phyloP scores from a whole-genome alignment of 805 yeast species.

The Metschnikowia lunata region DNA sequence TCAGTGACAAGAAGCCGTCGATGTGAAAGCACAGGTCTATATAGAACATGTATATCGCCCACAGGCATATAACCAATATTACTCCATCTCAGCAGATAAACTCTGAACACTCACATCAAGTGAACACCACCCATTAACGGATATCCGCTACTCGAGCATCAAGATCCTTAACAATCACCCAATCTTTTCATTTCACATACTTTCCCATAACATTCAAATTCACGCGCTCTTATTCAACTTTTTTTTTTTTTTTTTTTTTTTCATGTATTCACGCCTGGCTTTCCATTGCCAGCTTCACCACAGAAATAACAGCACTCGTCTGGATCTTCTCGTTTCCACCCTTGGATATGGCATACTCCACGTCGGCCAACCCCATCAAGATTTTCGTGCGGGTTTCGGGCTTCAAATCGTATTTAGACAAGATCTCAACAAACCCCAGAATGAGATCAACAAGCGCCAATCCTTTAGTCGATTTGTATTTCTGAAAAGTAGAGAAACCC shows the following conservation, averaged over 20 bases:
- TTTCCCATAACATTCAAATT: no score
- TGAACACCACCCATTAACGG: no score
- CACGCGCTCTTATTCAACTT: no score
- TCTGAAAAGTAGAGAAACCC: conserved; percentile 61
- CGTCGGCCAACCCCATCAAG: conserved; percentile 70
- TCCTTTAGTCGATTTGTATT: conserved; percentile 69
- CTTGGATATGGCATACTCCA: conserved; percentile 84
- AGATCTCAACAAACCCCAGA: conserved; percentile 66
- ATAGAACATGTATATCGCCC: no score
- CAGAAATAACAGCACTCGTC: conserved; percentile 85
- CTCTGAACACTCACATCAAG: no score
- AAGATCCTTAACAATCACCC: no score
- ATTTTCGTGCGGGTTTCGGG: conserved; percentile 58
- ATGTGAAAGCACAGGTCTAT: no score
- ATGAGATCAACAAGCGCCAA: conserved; percentile 85
- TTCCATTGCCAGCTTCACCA: conserved; percentile 66
- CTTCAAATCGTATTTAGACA: conserved; percentile 65
- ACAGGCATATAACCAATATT: no score
- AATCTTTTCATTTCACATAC: no score
- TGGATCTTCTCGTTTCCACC: conserved; percentile 94
- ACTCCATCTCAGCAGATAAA: background rate
- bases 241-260: background rate
- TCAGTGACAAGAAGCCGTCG: no score
- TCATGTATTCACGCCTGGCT: conserved; percentile 7
- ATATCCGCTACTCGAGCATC: no score